Conservation (phyloP, 1,284 basidiomycete genomes). For the Mycena sp. region DNA sequence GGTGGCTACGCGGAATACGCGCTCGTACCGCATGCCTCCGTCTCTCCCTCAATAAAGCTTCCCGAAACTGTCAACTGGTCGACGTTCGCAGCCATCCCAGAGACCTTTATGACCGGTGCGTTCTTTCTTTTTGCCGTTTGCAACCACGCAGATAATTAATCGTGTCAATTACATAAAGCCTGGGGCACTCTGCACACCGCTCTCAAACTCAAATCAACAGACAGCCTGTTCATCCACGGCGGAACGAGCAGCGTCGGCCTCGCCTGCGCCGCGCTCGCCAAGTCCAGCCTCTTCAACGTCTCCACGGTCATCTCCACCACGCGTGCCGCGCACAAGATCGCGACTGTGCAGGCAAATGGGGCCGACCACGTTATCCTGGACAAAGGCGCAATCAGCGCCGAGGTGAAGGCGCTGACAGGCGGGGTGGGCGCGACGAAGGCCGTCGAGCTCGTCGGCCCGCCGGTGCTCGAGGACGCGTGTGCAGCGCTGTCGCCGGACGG, state of each 20-base stretch:
- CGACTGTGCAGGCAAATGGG: conserved; percentile 27
- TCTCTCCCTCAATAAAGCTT: conserved; percentile 35
- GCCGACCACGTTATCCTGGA: conserved; percentile 34
- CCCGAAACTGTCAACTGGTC: conserved; percentile 34
- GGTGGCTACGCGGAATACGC: conserved; percentile 42
- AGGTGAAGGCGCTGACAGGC: conserved; percentile 32
- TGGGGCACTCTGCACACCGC: conserved; percentile 29
- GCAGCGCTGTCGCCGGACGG: conserved; percentile 28
- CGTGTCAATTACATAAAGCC: conserved; percentile 16
- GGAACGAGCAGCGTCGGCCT: conserved; percentile 37
- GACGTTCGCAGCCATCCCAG: conserved; percentile 37
- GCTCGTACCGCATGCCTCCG: conserved; percentile 37
- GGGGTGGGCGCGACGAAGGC: conserved; percentile 35
- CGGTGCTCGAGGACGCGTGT: conserved; percentile 34
- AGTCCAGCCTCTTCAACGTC: conserved; percentile 34
- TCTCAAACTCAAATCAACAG: conserved; percentile 28
- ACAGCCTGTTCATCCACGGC: conserved; percentile 35
- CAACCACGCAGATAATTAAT: neutral
- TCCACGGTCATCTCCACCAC: conserved; percentile 33
- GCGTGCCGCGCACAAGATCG: conserved; percentile 28
- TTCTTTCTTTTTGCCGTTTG: neutral
- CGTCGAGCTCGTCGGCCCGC: conserved; percentile 35
- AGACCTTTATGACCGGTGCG: conserved; percentile 36
- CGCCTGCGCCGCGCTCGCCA: conserved; percentile 34
- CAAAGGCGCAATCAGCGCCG: conserved; percentile 27